Conservation (phyloP, 2,329 filamentous ascomycete genomes). For the Paecilomyces dactylethromorphus region DNA sequence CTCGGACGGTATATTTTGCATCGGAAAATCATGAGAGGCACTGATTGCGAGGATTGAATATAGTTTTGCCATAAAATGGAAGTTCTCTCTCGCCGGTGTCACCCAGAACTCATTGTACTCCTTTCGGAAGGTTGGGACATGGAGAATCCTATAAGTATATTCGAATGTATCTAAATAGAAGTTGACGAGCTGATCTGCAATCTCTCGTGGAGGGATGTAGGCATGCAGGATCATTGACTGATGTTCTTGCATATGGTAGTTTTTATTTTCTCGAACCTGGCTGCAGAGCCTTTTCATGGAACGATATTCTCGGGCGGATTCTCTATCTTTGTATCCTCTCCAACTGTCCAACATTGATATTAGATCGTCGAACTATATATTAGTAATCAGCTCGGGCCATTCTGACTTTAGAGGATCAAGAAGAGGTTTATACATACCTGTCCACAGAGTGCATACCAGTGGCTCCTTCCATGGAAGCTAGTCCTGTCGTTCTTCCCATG, state of each 20-base stretch:
- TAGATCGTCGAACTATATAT: background rate
- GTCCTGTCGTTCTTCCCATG: constrained; percentile 24
- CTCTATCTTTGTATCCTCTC: background rate
- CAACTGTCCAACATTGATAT: background rate
- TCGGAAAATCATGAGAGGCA: background rate
- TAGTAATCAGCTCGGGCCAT: background rate
- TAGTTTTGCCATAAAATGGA: constrained; percentile 43
- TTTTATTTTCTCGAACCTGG: constrained; percentile 3
- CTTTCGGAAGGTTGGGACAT: constrained; percentile 50
- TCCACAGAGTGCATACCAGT: constrained; percentile 20
- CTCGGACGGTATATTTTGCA: background rate
- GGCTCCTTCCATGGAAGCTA: constrained; percentile 24
- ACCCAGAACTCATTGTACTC: constrained; percentile 53
- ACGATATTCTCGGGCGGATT: background rate
- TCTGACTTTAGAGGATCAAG: background rate
- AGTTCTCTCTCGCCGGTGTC: constrained; percentile 19
- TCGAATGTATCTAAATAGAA: constrained; percentile 53
- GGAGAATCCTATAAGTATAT: constrained; percentile 51
- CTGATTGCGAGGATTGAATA: constrained; percentile 25
- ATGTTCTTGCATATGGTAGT: constrained; percentile 22
- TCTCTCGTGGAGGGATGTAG: constrained; percentile 37
- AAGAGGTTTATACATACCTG: constrained; percentile 9
- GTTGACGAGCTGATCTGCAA: constrained; percentile 48
- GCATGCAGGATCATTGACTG: constrained; percentile 22
- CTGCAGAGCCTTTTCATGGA: background rate